These are phyloP conservation scores for Trypanosoma boissoni DNA, from an alignment of 208 protist species.

Conservation along the genomic window DNA sequence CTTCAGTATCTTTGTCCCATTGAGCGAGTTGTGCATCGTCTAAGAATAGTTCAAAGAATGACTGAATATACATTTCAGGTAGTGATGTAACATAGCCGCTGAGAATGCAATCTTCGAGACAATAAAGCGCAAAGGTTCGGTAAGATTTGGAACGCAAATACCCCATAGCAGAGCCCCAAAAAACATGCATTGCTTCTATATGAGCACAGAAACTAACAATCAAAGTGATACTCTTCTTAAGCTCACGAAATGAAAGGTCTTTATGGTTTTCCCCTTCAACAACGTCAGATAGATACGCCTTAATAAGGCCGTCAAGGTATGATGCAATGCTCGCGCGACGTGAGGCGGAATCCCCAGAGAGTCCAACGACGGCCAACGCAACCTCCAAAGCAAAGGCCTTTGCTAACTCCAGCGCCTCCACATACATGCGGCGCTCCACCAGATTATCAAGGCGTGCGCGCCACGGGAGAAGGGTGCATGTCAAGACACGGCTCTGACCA, in stretches of 20 bases:
- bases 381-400: slow-evolving; percentile 61
- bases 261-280: slow-evolving; percentile 1
- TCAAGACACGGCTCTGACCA: slow-evolving; percentile 33
- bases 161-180: slow-evolving; percentile 46
- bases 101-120: slow-evolving; percentile 44
- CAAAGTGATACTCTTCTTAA: slow-evolving; percentile 5
- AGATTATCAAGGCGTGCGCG: slow-evolving; percentile 51
- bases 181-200: slow-evolving; percentile 50
- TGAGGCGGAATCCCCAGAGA: slow-evolving; percentile 29
- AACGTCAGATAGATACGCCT: slow-evolving; percentile 29
- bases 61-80: slow-evolving; percentile 50
- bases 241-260: background rate
- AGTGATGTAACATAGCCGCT: slow-evolving; percentile 41
- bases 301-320: slow-evolving; percentile 47
- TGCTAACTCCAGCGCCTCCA: slow-evolving; percentile 57
- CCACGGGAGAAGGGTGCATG: slow-evolving; percentile 64
- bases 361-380: slow-evolving; percentile 52
- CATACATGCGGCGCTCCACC: slow-evolving; percentile 33
- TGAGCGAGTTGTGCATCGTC: slow-evolving; percentile 11
- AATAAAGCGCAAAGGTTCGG: slow-evolving; percentile 31
- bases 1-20: slow-evolving; percentile 17
- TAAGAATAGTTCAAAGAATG: slow-evolving; percentile 48
- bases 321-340: slow-evolving; percentile 37
- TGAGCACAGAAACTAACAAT: slow-evolving; percentile 43
- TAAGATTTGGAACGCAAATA: slow-evolving; percentile 18